These are phyloP conservation scores for Mycena pura DNA, from an alignment of 768 basidiomycete genomes.

Conservation along the genomic window DNA sequence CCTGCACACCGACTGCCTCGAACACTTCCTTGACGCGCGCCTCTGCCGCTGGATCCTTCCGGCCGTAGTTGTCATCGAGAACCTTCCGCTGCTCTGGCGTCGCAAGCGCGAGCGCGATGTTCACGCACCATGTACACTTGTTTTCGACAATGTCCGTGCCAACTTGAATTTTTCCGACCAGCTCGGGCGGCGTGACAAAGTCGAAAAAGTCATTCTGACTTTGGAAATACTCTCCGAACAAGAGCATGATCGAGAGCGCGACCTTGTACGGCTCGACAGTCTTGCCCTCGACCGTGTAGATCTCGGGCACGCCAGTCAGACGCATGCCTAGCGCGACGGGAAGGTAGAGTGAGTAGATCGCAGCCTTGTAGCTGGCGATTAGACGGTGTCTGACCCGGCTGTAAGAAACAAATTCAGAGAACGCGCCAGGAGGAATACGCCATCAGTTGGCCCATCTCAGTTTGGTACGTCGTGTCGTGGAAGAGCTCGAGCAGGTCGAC, in stretches of 20 bases:
- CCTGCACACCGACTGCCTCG: constrained; percentile 69
- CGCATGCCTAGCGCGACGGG: constrained; percentile 95
- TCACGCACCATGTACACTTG: constrained; percentile 98
- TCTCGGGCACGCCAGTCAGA: constrained; percentile 67
- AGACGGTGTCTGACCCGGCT: constrained; percentile 88
- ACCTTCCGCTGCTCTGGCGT: constrained; percentile 61
- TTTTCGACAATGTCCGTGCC: constrained; percentile 99
- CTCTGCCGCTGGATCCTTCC: constrained; percentile 60
- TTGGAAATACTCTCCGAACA: constrained; percentile 98
- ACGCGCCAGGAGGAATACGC: constrained; percentile 93
- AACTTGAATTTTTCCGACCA: constrained; percentile 95
- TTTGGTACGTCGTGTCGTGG: constrained; percentile 90
- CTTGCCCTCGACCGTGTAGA: constrained; percentile 40
- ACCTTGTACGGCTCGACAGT: constrained; percentile 68
- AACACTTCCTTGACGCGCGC: constrained; percentile 67
- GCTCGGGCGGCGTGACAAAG: constrained; percentile 86
- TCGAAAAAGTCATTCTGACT: constrained; percentile 98
- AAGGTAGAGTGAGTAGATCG: constrained; percentile 98
- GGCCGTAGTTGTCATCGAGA: constrained; percentile 62
- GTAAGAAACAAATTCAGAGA: constrained; percentile 87
- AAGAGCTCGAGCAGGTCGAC: constrained; percentile 90
- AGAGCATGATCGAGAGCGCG: constrained; percentile 83
- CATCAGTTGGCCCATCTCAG: constrained; percentile 95
- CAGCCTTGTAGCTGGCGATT: constrained; percentile 97
- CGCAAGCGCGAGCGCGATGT: constrained; percentile 74